Conservation (phyloP, 495 filamentous ascomycete species). For the Astrocystis sublimbata region DNA sequence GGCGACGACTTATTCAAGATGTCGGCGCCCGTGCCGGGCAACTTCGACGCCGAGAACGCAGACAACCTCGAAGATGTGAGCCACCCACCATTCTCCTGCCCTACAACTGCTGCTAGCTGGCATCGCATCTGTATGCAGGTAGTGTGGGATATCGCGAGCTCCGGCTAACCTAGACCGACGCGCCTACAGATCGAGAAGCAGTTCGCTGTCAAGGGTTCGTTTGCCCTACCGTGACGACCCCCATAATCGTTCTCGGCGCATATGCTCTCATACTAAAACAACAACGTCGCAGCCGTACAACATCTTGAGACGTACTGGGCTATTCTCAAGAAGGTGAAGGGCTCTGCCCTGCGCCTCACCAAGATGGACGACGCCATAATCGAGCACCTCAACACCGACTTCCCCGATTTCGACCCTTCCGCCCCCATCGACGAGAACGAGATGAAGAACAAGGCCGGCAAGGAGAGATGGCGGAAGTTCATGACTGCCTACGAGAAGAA, state of each 20-base stretch:
- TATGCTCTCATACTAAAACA: not conserved
- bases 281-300: constrained; percentile 66
- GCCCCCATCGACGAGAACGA: constrained; percentile 81
- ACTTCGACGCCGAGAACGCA: constrained; percentile 50
- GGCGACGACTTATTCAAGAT: constrained; percentile 30
- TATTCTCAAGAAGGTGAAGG: constrained; percentile 86
- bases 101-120: not conserved
- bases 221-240: not conserved
- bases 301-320: constrained; percentile 96
- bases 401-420: constrained; percentile 88
- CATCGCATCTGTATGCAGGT: not conserved
- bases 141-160: not conserved
- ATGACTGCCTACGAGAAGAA: constrained; percentile 92
- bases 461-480: constrained; percentile 94
- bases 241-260: too few species aligned
- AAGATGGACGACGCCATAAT: constrained; percentile 94
- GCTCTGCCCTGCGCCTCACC: constrained; percentile 83
- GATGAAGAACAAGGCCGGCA: constrained; percentile 97
- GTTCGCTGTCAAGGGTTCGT: constrained; percentile 91
- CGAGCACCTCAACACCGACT: constrained; percentile 78
- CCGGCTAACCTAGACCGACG: not conserved
- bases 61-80: constrained; percentile 53
- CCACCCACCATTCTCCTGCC: not conserved
- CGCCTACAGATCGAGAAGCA: constrained; percentile 96
- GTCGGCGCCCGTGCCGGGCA: constrained; percentile 37